Conservation (phyloP, 108 stramenopile genomes). For the Cyclostephanos tholiformis region DNA sequence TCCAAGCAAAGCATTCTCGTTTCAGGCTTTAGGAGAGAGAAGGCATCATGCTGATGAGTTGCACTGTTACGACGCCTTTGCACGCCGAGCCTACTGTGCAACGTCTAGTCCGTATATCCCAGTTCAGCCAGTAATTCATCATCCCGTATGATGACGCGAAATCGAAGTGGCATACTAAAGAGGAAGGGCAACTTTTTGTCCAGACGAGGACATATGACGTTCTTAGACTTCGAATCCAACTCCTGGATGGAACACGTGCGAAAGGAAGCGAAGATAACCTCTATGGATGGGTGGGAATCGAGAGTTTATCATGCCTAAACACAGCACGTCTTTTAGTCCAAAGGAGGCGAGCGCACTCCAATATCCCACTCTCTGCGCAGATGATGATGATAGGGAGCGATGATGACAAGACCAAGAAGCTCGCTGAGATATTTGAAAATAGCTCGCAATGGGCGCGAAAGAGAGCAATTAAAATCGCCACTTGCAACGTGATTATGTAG, state of each 20-base stretch:
- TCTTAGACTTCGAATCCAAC: not conserved
- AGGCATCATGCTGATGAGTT: too few relatives aligned
- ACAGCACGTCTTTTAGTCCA: not conserved
- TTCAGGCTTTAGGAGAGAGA: too few relatives aligned
- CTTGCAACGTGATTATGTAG: not conserved
- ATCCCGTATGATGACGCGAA: not conserved
- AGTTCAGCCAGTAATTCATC: not conserved
- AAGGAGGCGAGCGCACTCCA: not conserved
- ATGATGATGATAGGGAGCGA: not conserved
- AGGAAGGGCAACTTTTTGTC: not conserved
- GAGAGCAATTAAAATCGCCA: not conserved
- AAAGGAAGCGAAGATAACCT: not conserved
- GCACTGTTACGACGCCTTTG: too few relatives aligned
- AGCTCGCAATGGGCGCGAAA: slow-evolving; percentile 1
- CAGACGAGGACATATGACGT: not conserved
- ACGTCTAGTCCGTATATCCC: not conserved
- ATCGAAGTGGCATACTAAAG: not conserved
- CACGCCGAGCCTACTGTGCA: too few relatives aligned
- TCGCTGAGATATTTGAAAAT: not conserved
- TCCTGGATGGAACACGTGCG: not conserved
- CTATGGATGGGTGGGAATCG: not conserved
- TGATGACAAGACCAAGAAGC: not conserved
- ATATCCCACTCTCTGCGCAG: not conserved
- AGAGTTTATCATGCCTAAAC: not conserved
- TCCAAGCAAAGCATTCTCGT: too few relatives aligned